phyloP scores from a whole-genome alignment of 2,329 filamentous ascomycete genomes.

The Metarhizium rileyi region DNA sequence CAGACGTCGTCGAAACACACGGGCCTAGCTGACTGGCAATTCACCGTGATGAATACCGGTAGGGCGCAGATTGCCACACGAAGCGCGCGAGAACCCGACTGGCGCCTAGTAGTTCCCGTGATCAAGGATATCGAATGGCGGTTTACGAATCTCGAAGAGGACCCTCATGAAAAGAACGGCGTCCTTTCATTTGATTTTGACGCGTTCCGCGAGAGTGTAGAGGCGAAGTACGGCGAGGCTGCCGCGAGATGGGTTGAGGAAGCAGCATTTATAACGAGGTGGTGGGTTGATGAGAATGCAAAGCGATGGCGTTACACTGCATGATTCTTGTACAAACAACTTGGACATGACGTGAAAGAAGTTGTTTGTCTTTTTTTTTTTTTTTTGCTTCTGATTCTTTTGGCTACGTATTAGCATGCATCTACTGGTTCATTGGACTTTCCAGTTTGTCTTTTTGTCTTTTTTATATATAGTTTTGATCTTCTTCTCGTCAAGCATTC shows the following conservation, averaged over 20 bases:
- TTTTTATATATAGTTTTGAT: neutral
- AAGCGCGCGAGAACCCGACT: slow-evolving; percentile 11
- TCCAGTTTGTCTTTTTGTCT: neutral
- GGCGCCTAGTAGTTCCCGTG: slow-evolving; percentile 16
- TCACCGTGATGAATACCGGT: slow-evolving; percentile 17
- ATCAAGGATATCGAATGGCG: slow-evolving; percentile 20
- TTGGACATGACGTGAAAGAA: neutral
- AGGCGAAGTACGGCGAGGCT: slow-evolving; percentile 15
- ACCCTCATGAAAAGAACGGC: slow-evolving; percentile 19
- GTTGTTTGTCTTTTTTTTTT: too few relatives aligned
- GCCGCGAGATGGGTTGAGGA: slow-evolving; percentile 23
- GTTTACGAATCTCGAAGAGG: slow-evolving; percentile 19
- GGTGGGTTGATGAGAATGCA: slow-evolving; percentile 26
- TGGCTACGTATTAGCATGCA: neutral
- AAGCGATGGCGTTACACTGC: slow-evolving; percentile 21
- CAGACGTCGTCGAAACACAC: slow-evolving; percentile 11
- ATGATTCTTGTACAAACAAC: neutral
- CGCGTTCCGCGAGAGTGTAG: slow-evolving; percentile 12
- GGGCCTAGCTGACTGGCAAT: slow-evolving; percentile 16
- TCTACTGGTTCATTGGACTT: neutral
- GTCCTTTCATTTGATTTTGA: slow-evolving; percentile 17
- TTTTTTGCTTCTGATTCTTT: neutral
- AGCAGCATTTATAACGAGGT: slow-evolving; percentile 21
- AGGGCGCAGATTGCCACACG: slow-evolving; percentile 14
- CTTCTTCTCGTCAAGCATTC: neutral